Evolutionary conservation across 345 rosid species (phyloP).

Genomic region (Corchorus capsularis): DNA sequence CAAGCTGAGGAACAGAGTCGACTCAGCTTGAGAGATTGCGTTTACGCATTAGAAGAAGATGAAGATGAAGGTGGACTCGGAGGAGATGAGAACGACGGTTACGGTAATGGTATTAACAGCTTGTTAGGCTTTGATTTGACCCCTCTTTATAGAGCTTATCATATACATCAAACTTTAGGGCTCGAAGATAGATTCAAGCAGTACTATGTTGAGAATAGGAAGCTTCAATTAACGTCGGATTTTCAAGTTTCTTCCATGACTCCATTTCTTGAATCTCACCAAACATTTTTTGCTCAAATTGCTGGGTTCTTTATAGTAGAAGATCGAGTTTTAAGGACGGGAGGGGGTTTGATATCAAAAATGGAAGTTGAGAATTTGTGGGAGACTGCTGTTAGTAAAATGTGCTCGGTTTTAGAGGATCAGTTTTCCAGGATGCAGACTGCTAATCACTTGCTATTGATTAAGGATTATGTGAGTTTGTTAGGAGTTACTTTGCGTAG

Average conservation of each 20-base stretch:
- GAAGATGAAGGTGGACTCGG: constrained; percentile 61
- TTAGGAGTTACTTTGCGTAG: constrained; percentile 86
- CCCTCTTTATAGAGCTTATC: constrained; percentile 86
- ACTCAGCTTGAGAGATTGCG: constrained; percentile 84
- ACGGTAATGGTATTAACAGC: constrained; percentile 52
- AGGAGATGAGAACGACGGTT: constrained; percentile 50
- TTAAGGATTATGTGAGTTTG: constrained; percentile 97
- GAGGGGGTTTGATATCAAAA: constrained; percentile 83
- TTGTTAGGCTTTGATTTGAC: constrained; percentile 74
- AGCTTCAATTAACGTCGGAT: constrained; percentile 92
- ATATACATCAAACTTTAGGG: constrained; percentile 84
- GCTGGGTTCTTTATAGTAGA: constrained; percentile 96
- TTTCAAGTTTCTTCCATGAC: constrained; percentile 99
- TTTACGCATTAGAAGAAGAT: constrained; percentile 84
- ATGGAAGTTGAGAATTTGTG: constrained; percentile 88
- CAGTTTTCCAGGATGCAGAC: constrained; percentile 99
- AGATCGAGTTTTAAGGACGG: constrained; percentile 86
- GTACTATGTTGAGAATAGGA: constrained; percentile 87
- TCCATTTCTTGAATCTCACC: constrained; percentile 95
- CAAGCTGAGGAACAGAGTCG: constrained; percentile 97
- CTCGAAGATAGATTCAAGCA: constrained; percentile 84
- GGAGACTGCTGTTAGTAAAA: constrained; percentile 92
- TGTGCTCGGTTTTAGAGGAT: constrained; percentile 96
- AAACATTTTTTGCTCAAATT: constrained; percentile 92
- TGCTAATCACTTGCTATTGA: constrained; percentile 89